Percentiles rank a stretch among this genome's conserved stretches.
Evolutionary conservation across 2,329 filamentous ascomycete genomes (phyloP).

Genomic region (Scleromitrula shiraiana): DNA sequence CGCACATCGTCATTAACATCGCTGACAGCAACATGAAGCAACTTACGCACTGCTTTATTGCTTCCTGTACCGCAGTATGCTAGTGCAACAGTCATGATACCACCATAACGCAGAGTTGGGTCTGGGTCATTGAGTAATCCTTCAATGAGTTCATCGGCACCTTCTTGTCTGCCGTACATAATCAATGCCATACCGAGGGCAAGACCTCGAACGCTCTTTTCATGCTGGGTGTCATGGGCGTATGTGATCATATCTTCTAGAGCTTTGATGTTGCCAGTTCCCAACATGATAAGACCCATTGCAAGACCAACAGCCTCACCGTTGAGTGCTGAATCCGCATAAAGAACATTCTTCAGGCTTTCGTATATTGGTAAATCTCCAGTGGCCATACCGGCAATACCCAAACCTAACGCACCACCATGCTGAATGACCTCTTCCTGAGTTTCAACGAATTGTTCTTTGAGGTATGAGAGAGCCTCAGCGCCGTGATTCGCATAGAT

Average conservation of each 20-base stretch:
- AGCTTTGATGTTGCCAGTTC: constrained; percentile 90
- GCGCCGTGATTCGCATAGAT: constrained; percentile 98
- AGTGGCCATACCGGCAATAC: constrained; percentile 96
- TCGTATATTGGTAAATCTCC: constrained; percentile 87
- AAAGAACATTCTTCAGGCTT: constrained; percentile 80
- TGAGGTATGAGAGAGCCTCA: constrained; percentile 75
- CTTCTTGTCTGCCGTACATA: constrained; percentile 95
- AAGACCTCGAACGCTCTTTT: constrained; percentile 95
- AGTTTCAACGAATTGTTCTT: constrained; percentile 64
- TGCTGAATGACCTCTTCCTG: constrained; percentile 94
- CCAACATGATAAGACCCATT: constrained; percentile 97
- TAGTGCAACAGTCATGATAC: constrained; percentile 96
- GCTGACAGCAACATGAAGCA: constrained; percentile 92
- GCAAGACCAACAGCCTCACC: constrained; percentile 92
- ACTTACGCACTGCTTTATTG: constrained; percentile 95
- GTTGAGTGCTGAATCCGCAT: constrained; percentile 90
- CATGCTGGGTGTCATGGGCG: constrained; percentile 94
- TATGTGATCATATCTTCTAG: constrained; percentile 97
- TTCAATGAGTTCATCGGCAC: constrained; percentile 89
- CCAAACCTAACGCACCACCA: constrained; percentile 87
- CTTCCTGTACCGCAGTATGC: constrained; percentile 96
- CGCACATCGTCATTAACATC: constrained; percentile 98
- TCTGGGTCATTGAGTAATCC: constrained; percentile 89
- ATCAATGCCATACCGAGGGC: constrained; percentile 96
- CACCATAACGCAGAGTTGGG: constrained; percentile 87